A percentile compares a stretch with the other conserved stretches of the same genome.
Evolutionary conservation across 306 rosid species (phyloP).

Genomic region (Glycine tomentella): DNA sequence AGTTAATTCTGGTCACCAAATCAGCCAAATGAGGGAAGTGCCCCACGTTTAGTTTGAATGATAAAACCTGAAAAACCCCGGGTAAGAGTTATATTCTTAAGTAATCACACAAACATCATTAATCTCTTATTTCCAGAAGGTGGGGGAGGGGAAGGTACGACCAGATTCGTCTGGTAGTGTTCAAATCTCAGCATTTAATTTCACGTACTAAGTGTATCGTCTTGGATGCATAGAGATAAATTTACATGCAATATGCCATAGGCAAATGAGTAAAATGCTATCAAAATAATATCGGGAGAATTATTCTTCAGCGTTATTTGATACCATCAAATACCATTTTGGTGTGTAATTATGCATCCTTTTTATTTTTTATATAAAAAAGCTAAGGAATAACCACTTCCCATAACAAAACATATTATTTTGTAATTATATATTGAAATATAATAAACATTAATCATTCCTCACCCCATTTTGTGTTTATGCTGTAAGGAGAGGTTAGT

Average conservation of each 20-base stretch:
- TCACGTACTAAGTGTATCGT: neutral
- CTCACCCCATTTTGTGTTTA: constrained; percentile 15
- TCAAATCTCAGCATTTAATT: constrained; percentile 17
- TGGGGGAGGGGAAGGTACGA: neutral
- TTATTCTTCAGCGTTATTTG: neutral
- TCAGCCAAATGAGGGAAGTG: constrained; percentile 98
- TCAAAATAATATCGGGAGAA: neutral
- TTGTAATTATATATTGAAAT: constrained; percentile 10
- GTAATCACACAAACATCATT: constrained; percentile 3
- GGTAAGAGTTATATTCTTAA: constrained; percentile 25
- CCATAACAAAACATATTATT: neutral
- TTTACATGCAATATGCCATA: neutral
- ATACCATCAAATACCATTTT: neutral
- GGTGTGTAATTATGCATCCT: neutral
- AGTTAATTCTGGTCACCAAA: constrained; percentile 92
- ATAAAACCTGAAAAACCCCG: constrained; percentile 75
- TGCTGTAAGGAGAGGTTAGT: neutral
- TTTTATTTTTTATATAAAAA: neutral
- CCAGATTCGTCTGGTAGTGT: neutral
- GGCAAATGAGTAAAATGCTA: neutral
- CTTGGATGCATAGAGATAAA: neutral
- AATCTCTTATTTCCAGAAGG: neutral
- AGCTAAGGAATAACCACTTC: neutral
- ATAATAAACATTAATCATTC: neutral
- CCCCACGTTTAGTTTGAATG: constrained; percentile 94